Evolutionary conservation across 1,139 yeast genomes (phyloP), one percentile per base, ranked within the genome.

Genomic region (Zygoascus sp.): DNA sequence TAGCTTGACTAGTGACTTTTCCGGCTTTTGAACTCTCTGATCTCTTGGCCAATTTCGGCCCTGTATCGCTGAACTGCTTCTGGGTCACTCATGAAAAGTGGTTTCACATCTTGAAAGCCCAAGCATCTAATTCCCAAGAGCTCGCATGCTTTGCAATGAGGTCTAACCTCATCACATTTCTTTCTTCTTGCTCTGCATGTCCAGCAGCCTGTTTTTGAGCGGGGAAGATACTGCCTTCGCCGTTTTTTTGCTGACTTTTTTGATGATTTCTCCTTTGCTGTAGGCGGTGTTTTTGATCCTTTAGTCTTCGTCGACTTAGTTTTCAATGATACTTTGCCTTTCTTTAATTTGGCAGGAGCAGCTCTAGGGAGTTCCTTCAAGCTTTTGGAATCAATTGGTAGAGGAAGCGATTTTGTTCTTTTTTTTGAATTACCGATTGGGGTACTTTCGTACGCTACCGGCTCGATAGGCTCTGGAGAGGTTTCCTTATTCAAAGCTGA

Each of bases 111-210:
- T 1, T 42, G 22, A 35, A 58, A 61, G 8, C 65, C 65, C 42
- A 71, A 74, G 51, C 79, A 74, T 1, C 41, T 38, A n/a, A 74
- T 55, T 2, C 67, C 61, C 11, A 74, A 63, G 40, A 72, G 52
- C 7, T 43, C 43, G 53, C 78, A 74, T 44, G 65, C 66, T 15
- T 56, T 50, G 46, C 67, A 63, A 5, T 20, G 40, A 2, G 65
- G 66, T 22, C 48, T 30, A 1, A 39, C 35, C 35, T 51, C 59
- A 38, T 60, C 64, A 47, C 66, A 63, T 37, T 53, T 57, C 47
- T 63, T 63, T 13, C 75, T 76, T 22, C 79, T 66, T 17, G 73
- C 61, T 46, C 77, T 60, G 55, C 80, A 76, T 1, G 78, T 76
- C 80, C 80, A 75, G 56, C 80, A 75, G 1, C 79, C 79, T 20